Evolutionary conservation across 2,329 filamentous ascomycete genomes (phyloP).

Genomic region (Fusarium sp.): DNA sequence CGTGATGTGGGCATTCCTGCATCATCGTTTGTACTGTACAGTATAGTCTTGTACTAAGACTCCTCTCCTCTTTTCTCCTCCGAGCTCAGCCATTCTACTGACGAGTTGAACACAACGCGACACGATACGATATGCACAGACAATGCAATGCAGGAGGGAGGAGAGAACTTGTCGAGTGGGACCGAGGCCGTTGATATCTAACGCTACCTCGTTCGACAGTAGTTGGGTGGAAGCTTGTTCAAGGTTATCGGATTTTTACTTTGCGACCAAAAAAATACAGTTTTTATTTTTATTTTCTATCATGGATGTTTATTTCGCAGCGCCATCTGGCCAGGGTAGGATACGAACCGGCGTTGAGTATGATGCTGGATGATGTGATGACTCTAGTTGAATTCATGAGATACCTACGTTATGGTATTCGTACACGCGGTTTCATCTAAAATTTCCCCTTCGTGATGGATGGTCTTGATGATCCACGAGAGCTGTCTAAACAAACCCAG

Average conservation of each 20-base stretch:
- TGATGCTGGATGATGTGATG: slow-evolving; percentile 9
- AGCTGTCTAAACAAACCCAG: background rate
- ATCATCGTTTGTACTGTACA: background rate
- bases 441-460: slow-evolving; percentile 24
- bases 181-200: slow-evolving; percentile 14
- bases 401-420: background rate
- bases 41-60: background rate
- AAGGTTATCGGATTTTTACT: slow-evolving; percentile 14
- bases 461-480: slow-evolving; percentile 7
- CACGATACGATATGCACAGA: slow-evolving; percentile 4
- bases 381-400: background rate
- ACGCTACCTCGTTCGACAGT: slow-evolving; percentile 5
- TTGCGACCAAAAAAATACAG: background rate
- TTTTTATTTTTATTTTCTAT: background rate
- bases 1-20: slow-evolving; percentile 10
- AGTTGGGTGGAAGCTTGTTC: slow-evolving; percentile 1
- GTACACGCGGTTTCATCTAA: background rate
- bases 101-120: slow-evolving; percentile 7
- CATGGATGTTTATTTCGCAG: background rate
- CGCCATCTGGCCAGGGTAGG: background rate
- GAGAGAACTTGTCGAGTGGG: slow-evolving; percentile 18
- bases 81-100: background rate
- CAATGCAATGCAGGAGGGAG: slow-evolving; percentile 11
- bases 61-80: background rate
- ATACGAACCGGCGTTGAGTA: background rate